Evolutionary conservation across 352 stramenopile genomes (phyloP), one percentile per base, ranked within the genome.

Genomic region (Globisporangium abappressorium): DNA sequence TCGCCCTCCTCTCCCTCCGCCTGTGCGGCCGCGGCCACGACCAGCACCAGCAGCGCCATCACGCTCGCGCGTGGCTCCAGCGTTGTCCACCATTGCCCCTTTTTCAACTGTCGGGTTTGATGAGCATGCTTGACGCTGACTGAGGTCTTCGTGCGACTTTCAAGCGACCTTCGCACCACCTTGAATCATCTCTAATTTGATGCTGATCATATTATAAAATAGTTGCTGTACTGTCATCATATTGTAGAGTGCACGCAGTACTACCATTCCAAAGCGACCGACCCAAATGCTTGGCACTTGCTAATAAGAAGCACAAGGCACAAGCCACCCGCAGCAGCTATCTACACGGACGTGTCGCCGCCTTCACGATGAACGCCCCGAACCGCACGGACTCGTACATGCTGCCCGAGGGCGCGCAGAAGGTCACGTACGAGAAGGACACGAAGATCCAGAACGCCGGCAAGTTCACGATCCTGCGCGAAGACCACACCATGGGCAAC

Each of bases 401-500:
- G 75, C 82, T 95, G 73, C 87, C 87, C 20, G 87, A 95, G 69
- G 87, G 87, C 58, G 84, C 85, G 58, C 76, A 91, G 62, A 98
- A 98, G 72, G 92, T 99, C 60, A 91, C 89, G 68, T 99, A 99
- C 78, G 88, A 95, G 70, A 92, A 96, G 49, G 97, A 99, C 78
- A 98, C 96, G 33, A 99, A 99, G 84, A 97, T 99, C 65, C 89
- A 93, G 34, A 99, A 99, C 76, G 95, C 97, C 26, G 97, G 96
- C 64, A 98, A 97, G 57, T 99, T 99, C 75, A 98, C 91, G 58
- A 95, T 99, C 71, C 92, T 99, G 64, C 98, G 98, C 59, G 97
- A 99, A 80, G 97, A 99, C 83, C 97, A 99, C 81, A 99, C 97
- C 0, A 87, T 99, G 53, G 94, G 90, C 51, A 99, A 99, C 76